Evolutionary conservation across 129 eudicot species (phyloP).

Genomic region (Pulicaria dysenterica): DNA sequence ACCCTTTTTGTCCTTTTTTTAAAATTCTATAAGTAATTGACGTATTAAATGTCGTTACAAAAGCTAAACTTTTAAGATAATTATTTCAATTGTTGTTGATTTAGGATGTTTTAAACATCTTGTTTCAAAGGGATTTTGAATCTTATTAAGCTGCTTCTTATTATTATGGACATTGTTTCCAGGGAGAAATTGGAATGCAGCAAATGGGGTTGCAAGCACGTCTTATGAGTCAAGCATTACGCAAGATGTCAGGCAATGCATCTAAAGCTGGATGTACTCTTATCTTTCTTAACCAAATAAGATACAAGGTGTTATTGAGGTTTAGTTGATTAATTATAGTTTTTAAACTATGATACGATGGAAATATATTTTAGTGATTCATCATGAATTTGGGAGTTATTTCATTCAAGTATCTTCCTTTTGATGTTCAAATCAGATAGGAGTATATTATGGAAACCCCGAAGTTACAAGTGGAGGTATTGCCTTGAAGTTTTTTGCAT

Average conservation of each 20-base stretch:
- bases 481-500: slow-evolving; percentile 98
- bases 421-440: slow-evolving; percentile 60
- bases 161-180: not conserved
- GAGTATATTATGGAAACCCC: slow-evolving; percentile 97
- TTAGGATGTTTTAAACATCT: slow-evolving; percentile 5
- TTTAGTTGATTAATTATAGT: too few species aligned
- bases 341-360: too few species aligned
- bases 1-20: too few species aligned
- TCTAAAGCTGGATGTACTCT: slow-evolving; percentile 99
- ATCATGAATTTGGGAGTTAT: not conserved
- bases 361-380: too few species aligned
- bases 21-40: not conserved
- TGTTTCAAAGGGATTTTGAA: not conserved
- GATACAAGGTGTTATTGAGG: slow-evolving; percentile 68
- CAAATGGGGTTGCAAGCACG: slow-evolving; percentile 99
- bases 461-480: slow-evolving; percentile 99
- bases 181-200: slow-evolving; percentile 99
- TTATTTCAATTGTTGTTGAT: not conserved
- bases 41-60: not conserved
- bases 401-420: slow-evolving; percentile 11
- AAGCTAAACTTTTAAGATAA: not conserved
- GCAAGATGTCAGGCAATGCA: slow-evolving; percentile 99
- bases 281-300: slow-evolving; percentile 92
- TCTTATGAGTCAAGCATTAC: slow-evolving; percentile 98
- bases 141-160: not conserved